These are phyloP conservation scores for Coemansia sp. DNA, from an alignment of 192 early-diverging fungal species.

Conservation along the genomic window DNA sequence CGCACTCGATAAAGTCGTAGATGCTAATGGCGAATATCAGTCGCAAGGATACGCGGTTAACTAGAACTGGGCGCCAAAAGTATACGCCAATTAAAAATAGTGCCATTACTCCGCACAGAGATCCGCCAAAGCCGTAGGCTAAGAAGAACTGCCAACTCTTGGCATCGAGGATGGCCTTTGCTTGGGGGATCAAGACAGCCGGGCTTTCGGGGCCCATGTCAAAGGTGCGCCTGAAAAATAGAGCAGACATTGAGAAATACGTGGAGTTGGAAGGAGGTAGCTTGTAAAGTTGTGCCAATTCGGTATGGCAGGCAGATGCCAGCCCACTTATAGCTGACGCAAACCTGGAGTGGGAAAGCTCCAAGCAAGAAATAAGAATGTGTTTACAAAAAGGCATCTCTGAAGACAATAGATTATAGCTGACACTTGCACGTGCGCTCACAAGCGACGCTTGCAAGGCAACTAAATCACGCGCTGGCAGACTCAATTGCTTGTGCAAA, in stretches of 20 bases:
- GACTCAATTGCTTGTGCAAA: background rate
- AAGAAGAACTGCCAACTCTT: constrained; percentile 8
- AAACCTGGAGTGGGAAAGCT: no score
- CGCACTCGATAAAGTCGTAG: constrained; percentile 27
- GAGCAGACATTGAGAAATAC: background rate
- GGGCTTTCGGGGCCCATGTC: constrained; percentile 15
- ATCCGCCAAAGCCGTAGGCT: constrained; percentile 6
- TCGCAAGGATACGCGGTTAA: constrained; percentile 37
- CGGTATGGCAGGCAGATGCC: background rate
- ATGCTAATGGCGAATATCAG: constrained; percentile 40
- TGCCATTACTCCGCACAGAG: constrained; percentile 16
- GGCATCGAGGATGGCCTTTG: background rate
- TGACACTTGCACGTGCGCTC: background rate
- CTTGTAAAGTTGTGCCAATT: background rate
- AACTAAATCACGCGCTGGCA: background rate
- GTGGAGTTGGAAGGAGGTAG: background rate
- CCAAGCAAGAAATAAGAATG: background rate
- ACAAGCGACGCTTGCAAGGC: background rate
- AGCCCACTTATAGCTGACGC: background rate
- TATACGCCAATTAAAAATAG: constrained; percentile 23
- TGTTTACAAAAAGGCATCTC: no score
- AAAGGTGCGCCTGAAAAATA: background rate
- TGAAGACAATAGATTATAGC: background rate
- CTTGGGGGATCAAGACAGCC: background rate
- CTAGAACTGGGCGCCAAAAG: constrained; percentile 33